Evolutionary conservation across 495 filamentous ascomycete genomes (phyloP).

Genomic region (Bacidia gigantensis): DNA sequence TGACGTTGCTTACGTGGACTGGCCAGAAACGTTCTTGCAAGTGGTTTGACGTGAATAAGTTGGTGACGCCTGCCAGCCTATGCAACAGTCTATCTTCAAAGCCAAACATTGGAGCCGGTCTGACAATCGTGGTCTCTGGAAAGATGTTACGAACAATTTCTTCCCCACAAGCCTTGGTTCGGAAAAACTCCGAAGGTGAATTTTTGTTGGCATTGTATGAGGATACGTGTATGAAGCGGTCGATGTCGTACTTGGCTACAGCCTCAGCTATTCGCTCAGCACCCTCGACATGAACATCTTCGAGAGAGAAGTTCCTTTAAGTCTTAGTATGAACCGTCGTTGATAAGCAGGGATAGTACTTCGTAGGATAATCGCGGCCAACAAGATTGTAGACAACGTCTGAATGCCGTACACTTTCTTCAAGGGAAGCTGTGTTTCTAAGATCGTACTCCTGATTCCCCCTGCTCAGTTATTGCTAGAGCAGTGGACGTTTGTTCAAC

Average conservation of each 20-base stretch:
- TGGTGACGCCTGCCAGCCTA: slow-evolving; percentile 61
- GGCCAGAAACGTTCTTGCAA: slow-evolving; percentile 87
- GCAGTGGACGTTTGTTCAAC: too few relatives aligned
- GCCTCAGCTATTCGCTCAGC: slow-evolving; percentile 91
- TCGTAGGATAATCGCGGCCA: slow-evolving; percentile 88
- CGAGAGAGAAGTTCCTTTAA: slow-evolving; percentile 75
- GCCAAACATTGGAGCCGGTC: slow-evolving; percentile 86
- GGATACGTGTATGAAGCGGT: slow-evolving; percentile 94
- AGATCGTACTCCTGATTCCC: slow-evolving; percentile 73
- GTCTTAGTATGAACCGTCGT: slow-evolving; percentile 18
- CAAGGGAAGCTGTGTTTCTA: slow-evolving; percentile 87
- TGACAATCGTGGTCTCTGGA: slow-evolving; percentile 95
- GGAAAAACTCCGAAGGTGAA: slow-evolving; percentile 73
- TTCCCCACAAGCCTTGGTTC: slow-evolving; percentile 79
- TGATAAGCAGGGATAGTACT: slow-evolving; percentile 40
- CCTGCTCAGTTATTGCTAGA: neutral
- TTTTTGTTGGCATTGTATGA: slow-evolving; percentile 77
- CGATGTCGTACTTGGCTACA: slow-evolving; percentile 94
- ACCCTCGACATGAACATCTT: slow-evolving; percentile 89
- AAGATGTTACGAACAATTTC: slow-evolving; percentile 77
- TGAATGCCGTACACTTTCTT: slow-evolving; percentile 91
- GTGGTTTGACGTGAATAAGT: slow-evolving; percentile 78
- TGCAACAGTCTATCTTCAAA: slow-evolving; percentile 88
- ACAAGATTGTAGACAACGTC: slow-evolving; percentile 95
- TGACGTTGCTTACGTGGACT: slow-evolving; percentile 61